Conservation (phyloP, 2,329 filamentous ascomycete genomes). For the Teratosphaeria destructans region DNA sequence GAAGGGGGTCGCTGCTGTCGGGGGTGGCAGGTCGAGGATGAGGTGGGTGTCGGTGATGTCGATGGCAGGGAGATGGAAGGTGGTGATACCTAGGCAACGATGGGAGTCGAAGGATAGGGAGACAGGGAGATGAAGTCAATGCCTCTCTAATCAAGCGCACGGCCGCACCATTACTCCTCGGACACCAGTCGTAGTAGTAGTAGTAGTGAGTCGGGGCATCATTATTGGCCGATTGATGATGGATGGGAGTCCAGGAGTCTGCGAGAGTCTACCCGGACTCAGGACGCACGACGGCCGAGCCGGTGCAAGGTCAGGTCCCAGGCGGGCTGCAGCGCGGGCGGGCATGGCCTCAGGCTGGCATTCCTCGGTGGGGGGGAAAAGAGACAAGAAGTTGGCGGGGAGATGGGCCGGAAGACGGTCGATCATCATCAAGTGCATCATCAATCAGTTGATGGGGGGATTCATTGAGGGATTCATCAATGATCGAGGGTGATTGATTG, state of each 20-base stretch:
- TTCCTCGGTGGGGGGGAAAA: constrained; percentile 3
- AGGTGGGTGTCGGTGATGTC: background rate
- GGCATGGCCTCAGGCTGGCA: background rate
- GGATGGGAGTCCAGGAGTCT: no score
- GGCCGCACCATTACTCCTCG: constrained; percentile 4
- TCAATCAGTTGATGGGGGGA: no score
- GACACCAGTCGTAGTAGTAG: no score
- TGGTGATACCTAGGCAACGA: background rate
- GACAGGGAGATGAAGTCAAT: background rate
- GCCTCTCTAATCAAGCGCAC: constrained; percentile 13
- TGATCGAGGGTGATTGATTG: no score
- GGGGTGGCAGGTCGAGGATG: background rate
- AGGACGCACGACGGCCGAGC: constrained; percentile 9
- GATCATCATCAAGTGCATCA: no score
- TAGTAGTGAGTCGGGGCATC: no score
- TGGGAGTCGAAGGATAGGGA: background rate
- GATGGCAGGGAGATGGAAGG: background rate
- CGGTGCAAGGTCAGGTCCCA: constrained; percentile 7
- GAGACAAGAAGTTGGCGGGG: background rate
- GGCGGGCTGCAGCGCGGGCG: constrained; percentile 4
- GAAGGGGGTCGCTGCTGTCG: background rate
- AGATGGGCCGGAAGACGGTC: background rate
- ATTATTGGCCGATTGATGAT: constrained; percentile 11
- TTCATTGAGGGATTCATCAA: no score
- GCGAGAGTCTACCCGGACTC: background rate